A percentile compares a stretch with the other conserved stretches of the same genome.
Conservation (phyloP, 192 early-diverging fungal genomes). For the Coemansia sp. region DNA sequence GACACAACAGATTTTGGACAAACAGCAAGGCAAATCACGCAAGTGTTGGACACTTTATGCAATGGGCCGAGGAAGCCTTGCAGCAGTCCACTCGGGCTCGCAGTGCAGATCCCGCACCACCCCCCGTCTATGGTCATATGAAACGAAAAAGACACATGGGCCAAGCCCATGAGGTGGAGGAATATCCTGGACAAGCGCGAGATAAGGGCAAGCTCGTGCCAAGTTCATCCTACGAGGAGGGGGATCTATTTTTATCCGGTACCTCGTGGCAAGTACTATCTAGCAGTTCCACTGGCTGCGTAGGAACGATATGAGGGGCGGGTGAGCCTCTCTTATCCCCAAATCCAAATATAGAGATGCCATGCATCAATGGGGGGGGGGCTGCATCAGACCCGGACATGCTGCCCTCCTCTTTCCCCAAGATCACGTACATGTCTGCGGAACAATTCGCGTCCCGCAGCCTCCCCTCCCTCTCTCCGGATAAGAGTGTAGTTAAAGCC, state of each 20-base stretch:
- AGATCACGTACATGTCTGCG: slow-evolving; percentile 15
- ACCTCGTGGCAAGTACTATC: not conserved
- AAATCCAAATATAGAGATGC: slow-evolving; percentile 12
- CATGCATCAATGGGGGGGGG: slow-evolving; percentile 6
- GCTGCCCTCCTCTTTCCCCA: slow-evolving; percentile 7
- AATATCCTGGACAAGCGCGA: not conserved
- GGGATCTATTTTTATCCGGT: not conserved
- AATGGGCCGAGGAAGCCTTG: not conserved
- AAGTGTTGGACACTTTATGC: slow-evolving; percentile 9
- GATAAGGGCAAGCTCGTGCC: not conserved
- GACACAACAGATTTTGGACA: not conserved
- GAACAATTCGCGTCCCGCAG: slow-evolving; percentile 10
- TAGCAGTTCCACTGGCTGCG: not conserved
- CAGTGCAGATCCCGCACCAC: slow-evolving; percentile 3
- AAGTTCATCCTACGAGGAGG: not conserved
- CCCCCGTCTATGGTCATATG: slow-evolving; percentile 2
- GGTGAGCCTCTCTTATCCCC: not conserved
- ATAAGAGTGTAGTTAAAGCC: not conserved
- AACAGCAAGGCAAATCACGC: not conserved
- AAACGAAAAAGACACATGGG: slow-evolving; percentile 1
- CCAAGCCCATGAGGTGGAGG: not conserved
- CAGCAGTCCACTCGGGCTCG: slow-evolving; percentile 6
- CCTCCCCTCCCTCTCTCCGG: not conserved
- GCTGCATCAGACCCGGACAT: slow-evolving; percentile 10
- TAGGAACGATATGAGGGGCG: slow-evolving; percentile 3